Base-by-base conservation (phyloP, 2,329 filamentous ascomycete genomes). In the Laburnicola sp. region DNA sequence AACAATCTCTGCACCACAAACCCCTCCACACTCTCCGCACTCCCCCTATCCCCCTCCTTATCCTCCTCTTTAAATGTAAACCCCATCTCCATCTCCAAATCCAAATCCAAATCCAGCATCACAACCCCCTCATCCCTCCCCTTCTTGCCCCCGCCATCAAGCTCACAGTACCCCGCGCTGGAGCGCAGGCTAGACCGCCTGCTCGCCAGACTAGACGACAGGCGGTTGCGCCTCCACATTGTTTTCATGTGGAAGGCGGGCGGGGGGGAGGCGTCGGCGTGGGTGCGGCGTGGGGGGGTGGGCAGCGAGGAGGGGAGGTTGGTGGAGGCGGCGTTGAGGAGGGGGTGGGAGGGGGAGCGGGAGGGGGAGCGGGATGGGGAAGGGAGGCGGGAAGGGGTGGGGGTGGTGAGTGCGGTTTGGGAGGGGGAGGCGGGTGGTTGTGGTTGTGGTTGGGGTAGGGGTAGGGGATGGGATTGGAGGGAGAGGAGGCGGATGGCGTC, bases 401-500 rank as follows among this genome's bases (percentile, higher is more conserved):
- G 67, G 42, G 6, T 65, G 58, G 27, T 57, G 63, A 41, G 61
- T 59, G 23, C 58, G 59, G 50, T 70, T 45, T 51, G 45, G 22
- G 52, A 51, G 8, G 50, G 51, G 21, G 54, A 47, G 10, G 56
- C 43, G 26, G 46, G 48, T 53, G 45, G 16, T 58, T 52, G 36
- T 49, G 41, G 30, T 53, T 32, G 37, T 7, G 47, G 54, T 22
- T 56, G 60, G 35, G 51, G 52, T 21, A 35, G 41, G 6, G n/a
- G 46, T 40, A 49, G 58, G 10, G 54, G 53, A 31, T 52, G 54
- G 6, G 59, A 59, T 35, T 60, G 58, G 1, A 67, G 54, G 42
- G 60, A 48, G 11, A 67, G 41, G 4, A 66, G 59, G 25, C 58
- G 63, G 42, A 61, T 60, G 23, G 58, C 62, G 50, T 70, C 66